phyloP scores from a whole-genome alignment of 208 protist species.

The Trypanosoma cruzi region DNA sequence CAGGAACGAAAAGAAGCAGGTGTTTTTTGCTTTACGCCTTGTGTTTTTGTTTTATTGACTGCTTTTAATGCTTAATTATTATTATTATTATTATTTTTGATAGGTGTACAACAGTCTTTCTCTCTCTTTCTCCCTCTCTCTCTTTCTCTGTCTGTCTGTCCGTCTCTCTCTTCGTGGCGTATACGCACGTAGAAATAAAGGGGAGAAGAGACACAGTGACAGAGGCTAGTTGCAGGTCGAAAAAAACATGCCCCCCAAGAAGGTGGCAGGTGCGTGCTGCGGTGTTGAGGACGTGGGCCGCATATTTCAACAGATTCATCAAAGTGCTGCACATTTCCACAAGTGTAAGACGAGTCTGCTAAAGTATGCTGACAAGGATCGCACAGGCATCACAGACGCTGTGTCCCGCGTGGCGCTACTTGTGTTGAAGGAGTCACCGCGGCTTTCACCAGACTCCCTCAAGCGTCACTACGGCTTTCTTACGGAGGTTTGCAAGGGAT shows the following conservation, averaged over 20 bases:
- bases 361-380: constrained; percentile 16
- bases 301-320: constrained; percentile 83
- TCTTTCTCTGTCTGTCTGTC: not conserved
- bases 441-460: constrained; percentile 71
- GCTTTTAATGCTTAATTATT: too few species aligned
- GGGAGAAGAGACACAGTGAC: not conserved
- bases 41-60: constrained; percentile 8
- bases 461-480: constrained; percentile 84
- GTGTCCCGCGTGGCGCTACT: constrained; percentile 65
- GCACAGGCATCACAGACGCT: constrained; percentile 24
- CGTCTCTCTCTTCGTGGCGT: not conserved
- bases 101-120: not conserved
- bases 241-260: constrained; percentile 13
- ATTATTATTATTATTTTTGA: too few species aligned
- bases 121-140: not conserved
- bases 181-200: not conserved
- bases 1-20: not conserved
- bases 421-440: constrained; percentile 70
- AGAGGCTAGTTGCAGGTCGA: not conserved
- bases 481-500: constrained; percentile 59
- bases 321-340: constrained; percentile 71
- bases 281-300: constrained; percentile 49
- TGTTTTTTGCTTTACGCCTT: not conserved
- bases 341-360: constrained; percentile 64
- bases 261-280: not conserved